Base-by-base conservation (phyloP, 2,329 filamentous ascomycete species). In the Kalaharituber pfeilii region DNA sequence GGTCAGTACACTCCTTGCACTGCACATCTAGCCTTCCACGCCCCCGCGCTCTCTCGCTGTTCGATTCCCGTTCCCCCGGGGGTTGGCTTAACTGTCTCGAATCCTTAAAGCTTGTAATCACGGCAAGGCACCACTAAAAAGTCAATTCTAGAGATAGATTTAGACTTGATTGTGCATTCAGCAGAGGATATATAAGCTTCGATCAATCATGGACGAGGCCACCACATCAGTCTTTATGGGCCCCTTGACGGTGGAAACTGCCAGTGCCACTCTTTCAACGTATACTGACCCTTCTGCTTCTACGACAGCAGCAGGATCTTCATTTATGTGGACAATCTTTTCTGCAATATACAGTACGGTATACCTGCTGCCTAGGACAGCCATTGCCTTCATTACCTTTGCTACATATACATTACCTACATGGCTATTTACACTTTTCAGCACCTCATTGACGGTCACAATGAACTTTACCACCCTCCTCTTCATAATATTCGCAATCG, bases 381-480 rank as follows among this genome's bases (percentile, higher is more conserved):
- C 57, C 52, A 93, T 91, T 70, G 94, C 84, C 81, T 69, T 81
- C 53, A 79, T 94, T 62, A 86, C 84, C 57, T 84, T 94, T 65
- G 77, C 81, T 18, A 94, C 89, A 25, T 87, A 96, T 62, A 93
- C 86, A 15, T 68, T 95, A 56, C 91, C 91, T 44, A 86, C 86
- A 67, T 79, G 91, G 69, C 77, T 96, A 18, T 98, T 94, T 67
- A 84, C 81, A 5, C 73, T 94, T 58, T 86, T 94, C 65, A 94
- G 87, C 5, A 89, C 86, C 60, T 95, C 85, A 68, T 73, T 94
- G 72, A 98, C 91, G 0, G 86, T 98, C 65, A 98, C 91, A 9
- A 93, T 98, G 88, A 96, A 96, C 67, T 89, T 91, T 63, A 96
- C 89, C 20, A 98, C 91, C 18, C 70, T 98, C 80, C 79, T 93